phyloP scores from a whole-genome alignment of 345 rosid species.

The Moringa oleifera region DNA sequence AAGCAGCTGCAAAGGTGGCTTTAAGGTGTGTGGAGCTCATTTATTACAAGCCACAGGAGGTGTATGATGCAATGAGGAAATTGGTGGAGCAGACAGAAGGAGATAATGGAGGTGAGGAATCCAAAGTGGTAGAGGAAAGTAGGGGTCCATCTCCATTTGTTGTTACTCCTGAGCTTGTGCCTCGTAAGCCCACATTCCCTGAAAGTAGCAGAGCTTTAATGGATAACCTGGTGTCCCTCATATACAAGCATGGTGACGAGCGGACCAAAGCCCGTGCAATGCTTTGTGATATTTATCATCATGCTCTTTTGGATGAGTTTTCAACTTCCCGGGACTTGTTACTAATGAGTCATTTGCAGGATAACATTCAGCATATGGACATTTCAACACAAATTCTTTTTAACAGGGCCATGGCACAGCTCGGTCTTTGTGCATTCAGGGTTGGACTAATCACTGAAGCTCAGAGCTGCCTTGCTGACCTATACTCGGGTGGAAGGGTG shows the following conservation, averaged over 20 bases:
- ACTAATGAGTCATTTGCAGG: constrained; percentile 94
- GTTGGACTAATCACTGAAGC: constrained; percentile 71
- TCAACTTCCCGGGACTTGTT: constrained; percentile 72
- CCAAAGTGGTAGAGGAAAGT: constrained; percentile 47
- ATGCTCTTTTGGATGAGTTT: constrained; percentile 78
- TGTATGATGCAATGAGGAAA: constrained; percentile 95
- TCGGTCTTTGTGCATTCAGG: constrained; percentile 90
- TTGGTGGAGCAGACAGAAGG: constrained; percentile 60
- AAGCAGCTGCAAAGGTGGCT: constrained; percentile 86
- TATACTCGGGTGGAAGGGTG: constrained; percentile 90
- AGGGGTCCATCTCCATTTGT: constrained; percentile 71
- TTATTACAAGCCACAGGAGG: constrained; percentile 91
- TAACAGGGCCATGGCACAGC: constrained; percentile 95
- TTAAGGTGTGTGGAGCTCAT: constrained; percentile 71
- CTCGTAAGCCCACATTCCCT: constrained; percentile 84
- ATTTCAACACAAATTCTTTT: constrained; percentile 90
- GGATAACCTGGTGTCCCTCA: constrained; percentile 82
- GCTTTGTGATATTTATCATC: constrained; percentile 95
- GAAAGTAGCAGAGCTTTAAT: constrained; percentile 84
- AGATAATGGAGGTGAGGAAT: constrained; percentile 38
- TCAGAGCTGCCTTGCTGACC: constrained; percentile 84
- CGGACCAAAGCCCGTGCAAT: constrained; percentile 96
- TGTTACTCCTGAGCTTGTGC: constrained; percentile 66
- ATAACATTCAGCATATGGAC: constrained; percentile 82
- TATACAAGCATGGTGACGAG: constrained; percentile 89